Percentiles rank a stretch among this genome's conserved stretches.
These are phyloP conservation scores for Ogataea degrootiae DNA, from an alignment of 805 yeast genomes.

Conservation along the genomic window DNA sequence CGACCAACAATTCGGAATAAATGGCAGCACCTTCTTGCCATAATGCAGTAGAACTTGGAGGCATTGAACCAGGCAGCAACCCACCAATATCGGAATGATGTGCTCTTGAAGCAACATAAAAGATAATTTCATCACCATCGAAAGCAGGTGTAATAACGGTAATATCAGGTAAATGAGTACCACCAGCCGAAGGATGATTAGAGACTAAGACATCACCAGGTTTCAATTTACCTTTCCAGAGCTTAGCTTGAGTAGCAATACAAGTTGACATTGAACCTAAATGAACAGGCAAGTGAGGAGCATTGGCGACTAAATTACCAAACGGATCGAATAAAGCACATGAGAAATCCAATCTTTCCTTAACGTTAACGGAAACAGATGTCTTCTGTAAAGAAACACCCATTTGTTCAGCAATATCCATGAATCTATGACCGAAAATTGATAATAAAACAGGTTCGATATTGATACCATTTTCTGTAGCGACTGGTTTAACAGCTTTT, in stretches of 20 bases:
- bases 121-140: slow-evolving; percentile 54
- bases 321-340: slow-evolving; percentile 76
- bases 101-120: slow-evolving; percentile 91
- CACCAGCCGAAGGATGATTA: slow-evolving; percentile 82
- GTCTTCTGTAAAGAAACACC: slow-evolving; percentile 76
- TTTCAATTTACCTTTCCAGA: slow-evolving; percentile 59
- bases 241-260: slow-evolving; percentile 56
- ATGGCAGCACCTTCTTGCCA: slow-evolving; percentile 93
- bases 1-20: slow-evolving; percentile 68
- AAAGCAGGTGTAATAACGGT: slow-evolving; percentile 91
- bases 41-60: slow-evolving; percentile 80
- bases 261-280: slow-evolving; percentile 84
- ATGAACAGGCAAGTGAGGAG: slow-evolving; percentile 86
- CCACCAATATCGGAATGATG: slow-evolving; percentile 98
- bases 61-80: slow-evolving; percentile 88
- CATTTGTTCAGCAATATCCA: slow-evolving; percentile 92
- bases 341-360: slow-evolving; percentile 77
- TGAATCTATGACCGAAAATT: slow-evolving; percentile 76
- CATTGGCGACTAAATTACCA: slow-evolving; percentile 83
- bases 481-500: neutral
- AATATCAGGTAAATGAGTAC: slow-evolving; percentile 85
- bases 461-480: slow-evolving; percentile 23
- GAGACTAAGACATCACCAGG: slow-evolving; percentile 76
- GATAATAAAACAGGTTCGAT: slow-evolving; percentile 72
- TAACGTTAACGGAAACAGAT: slow-evolving; percentile 76